Evolutionary conservation across 2,329 filamentous ascomycete species (phyloP).

Genomic region (Stemphylium lycopersici): DNA sequence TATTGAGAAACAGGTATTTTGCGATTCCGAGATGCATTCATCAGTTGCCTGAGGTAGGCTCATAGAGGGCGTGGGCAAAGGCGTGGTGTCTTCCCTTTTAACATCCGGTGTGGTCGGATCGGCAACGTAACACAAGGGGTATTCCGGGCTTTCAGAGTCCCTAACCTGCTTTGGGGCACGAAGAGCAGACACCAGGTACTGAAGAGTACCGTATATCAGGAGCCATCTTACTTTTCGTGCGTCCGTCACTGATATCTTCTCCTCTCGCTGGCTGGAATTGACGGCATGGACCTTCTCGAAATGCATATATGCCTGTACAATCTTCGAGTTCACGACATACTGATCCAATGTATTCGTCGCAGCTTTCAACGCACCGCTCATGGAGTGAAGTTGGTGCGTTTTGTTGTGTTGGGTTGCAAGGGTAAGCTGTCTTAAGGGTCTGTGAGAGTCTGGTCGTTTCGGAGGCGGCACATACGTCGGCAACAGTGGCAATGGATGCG

Average conservation of each 20-base stretch:
- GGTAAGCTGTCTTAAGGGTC: constrained; percentile 44
- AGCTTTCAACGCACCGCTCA: constrained; percentile 59
- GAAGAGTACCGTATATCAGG: constrained; percentile 73
- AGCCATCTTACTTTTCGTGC: constrained; percentile 81
- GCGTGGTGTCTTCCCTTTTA: constrained; percentile 20
- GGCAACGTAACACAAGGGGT: constrained; percentile 61
- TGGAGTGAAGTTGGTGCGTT: constrained; percentile 57
- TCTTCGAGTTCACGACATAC: constrained; percentile 49
- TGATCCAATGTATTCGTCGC: constrained; percentile 56
- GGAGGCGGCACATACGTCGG: constrained; percentile 53
- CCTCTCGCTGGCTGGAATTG: constrained; percentile 60
- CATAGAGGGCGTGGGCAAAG: constrained; percentile 15
- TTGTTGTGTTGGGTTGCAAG: constrained; percentile 48
- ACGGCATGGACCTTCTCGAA: constrained; percentile 69
- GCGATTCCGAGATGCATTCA: constrained; percentile 18
- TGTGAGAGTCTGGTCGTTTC: constrained; percentile 39
- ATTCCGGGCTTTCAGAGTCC: constrained; percentile 62
- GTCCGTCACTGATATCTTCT: constrained; percentile 66
- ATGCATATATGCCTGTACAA: constrained; percentile 71
- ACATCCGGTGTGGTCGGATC: constrained; percentile 50
- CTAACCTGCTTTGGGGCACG: constrained; percentile 66
- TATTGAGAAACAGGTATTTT: constrained; percentile 33
- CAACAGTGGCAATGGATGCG: constrained; percentile 70
- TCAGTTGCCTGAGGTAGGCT: constrained; percentile 25
- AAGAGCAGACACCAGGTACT: constrained; percentile 71